Percentiles rank a stretch among this genome's conserved stretches.
These are phyloP conservation scores for Coelastrella sp. DNA, from an alignment of 139 green algal species.

Conservation along the genomic window DNA sequence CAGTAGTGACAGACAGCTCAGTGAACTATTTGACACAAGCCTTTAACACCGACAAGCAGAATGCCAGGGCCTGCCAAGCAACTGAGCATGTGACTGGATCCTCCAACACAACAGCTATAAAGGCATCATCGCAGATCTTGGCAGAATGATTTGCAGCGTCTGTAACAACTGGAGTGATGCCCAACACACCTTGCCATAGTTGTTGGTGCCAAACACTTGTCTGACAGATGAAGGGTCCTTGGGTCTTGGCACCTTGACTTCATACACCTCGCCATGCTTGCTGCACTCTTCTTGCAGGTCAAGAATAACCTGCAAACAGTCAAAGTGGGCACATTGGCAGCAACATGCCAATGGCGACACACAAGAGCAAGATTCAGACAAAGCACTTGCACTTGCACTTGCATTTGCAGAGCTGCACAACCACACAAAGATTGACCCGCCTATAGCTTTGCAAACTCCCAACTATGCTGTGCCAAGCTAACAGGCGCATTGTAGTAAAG, in stretches of 20 bases:
- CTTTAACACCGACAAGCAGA: neutral
- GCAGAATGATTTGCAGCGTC: neutral
- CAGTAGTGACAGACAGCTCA: neutral
- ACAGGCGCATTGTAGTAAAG: too few species aligned
- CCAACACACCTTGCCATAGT: slow-evolving; percentile 68
- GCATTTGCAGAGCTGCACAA: too few species aligned
- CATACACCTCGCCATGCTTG: slow-evolving; percentile 66
- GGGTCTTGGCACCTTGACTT: slow-evolving; percentile 71
- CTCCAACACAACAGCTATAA: neutral
- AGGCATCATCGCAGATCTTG: neutral
- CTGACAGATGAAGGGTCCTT: slow-evolving; percentile 38
- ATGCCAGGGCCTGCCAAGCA: too few species aligned
- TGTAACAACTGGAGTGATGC: neutral
- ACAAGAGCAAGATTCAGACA: too few species aligned
- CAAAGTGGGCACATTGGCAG: neutral
- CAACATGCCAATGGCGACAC: neutral
- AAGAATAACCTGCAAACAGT: slow-evolving; percentile 62
- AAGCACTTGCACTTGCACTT: too few species aligned
- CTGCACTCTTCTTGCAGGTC: slow-evolving; percentile 78
- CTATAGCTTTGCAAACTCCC: too few species aligned
- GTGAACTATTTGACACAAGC: neutral
- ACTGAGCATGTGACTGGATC: too few species aligned
- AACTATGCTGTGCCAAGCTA: too few species aligned
- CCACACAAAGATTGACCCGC: too few species aligned
- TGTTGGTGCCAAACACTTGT: slow-evolving; percentile 55